These are phyloP conservation scores for Centella asiatica DNA, from an alignment of 129 eudicot species.

Conservation along the genomic window DNA sequence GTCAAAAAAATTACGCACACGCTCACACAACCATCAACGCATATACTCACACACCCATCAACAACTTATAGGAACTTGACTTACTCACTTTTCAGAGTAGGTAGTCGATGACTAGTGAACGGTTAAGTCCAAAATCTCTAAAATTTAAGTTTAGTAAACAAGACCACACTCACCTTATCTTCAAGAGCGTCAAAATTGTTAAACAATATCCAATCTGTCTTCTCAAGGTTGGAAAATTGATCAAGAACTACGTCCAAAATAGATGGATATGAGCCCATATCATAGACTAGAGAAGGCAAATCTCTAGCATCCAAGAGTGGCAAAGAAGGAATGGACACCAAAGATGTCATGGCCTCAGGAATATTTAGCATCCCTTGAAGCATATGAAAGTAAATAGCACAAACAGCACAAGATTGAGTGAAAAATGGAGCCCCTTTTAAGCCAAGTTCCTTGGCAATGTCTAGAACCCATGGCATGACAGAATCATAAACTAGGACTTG, in stretches of 20 bases:
- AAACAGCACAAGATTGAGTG: slow-evolving; percentile 10
- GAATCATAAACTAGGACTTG: background rate
- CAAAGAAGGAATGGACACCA: slow-evolving; percentile 20
- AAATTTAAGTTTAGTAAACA: no score
- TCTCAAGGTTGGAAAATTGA: slow-evolving; percentile 24
- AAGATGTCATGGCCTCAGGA: background rate
- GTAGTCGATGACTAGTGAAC: no score
- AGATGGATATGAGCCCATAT: slow-evolving; percentile 13
- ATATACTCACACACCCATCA: no score
- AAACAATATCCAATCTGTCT: slow-evolving; percentile 21
- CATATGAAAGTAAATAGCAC: background rate
- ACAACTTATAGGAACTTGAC: no score
- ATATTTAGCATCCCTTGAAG: background rate
- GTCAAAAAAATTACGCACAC: no score
- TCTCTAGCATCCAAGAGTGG: slow-evolving; percentile 24
- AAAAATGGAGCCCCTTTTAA: background rate
- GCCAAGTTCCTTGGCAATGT: background rate
- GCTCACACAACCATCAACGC: no score
- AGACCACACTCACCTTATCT: background rate
- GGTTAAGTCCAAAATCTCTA: no score
- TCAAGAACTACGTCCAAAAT: slow-evolving; percentile 12
- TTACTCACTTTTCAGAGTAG: no score
- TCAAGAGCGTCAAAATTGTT: slow-evolving; percentile 18
- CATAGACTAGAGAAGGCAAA: slow-evolving; percentile 29
- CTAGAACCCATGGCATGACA: slow-evolving; percentile 1